Evolutionary conservation across 1,139 yeast species (phyloP).

Genomic region (Suhomyces bokatorum): DNA sequence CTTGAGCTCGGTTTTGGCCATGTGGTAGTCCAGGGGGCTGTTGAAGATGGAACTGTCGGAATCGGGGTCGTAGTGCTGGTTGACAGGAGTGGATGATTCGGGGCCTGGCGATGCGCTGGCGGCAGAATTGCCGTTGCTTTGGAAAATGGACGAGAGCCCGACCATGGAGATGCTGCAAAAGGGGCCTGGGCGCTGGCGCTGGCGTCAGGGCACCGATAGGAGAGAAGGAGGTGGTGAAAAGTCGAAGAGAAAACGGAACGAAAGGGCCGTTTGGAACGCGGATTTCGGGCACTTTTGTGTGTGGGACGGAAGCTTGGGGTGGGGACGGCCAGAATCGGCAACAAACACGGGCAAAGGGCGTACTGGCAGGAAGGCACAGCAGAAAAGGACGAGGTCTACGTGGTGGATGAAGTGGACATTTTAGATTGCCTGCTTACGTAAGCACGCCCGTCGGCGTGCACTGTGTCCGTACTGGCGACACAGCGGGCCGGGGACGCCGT

Average conservation of each 20-base stretch:
- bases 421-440: neutral
- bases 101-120: neutral
- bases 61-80: slow-evolving; percentile 1
- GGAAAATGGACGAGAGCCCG: slow-evolving; percentile 16
- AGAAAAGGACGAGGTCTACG: neutral
- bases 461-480: no score
- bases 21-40: slow-evolving; percentile 3
- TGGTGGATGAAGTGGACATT: neutral
- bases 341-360: neutral
- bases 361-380: neutral
- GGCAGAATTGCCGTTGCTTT: slow-evolving; percentile 1
- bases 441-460: neutral
- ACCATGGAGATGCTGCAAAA: slow-evolving; percentile 9
- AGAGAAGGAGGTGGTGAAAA: neutral
- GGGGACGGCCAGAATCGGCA: neutral
- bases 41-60: slow-evolving; percentile 10
- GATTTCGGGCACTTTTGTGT: neutral
- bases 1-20: slow-evolving; percentile 4
- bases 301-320: no score
- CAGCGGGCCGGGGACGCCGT: neutral
- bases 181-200: neutral
- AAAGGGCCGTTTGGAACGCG: neutral
- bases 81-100: neutral
- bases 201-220: neutral
- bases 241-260: neutral